Conservation (phyloP, 2,329 filamentous ascomycete genomes). For the Alternaria atra region DNA sequence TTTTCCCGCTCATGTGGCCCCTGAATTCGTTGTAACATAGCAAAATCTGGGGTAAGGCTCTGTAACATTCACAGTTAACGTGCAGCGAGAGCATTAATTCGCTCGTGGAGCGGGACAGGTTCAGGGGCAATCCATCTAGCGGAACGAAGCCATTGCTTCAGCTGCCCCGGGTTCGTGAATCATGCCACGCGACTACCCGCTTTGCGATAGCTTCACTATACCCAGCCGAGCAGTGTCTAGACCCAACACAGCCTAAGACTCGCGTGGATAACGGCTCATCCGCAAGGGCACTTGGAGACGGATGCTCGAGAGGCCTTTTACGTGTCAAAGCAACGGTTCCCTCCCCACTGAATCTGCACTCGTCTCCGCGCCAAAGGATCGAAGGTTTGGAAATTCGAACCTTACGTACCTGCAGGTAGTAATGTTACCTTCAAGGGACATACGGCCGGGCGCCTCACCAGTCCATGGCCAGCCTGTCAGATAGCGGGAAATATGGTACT, state of each 20-base stretch:
- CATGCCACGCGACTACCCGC: slow-evolving; percentile 13
- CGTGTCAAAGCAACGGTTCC: slow-evolving; percentile 10
- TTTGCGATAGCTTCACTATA: slow-evolving; percentile 1
- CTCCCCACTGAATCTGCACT: slow-evolving; percentile 10
- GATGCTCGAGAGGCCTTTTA: neutral
- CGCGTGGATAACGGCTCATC: slow-evolving; percentile 15
- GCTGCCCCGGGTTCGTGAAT: slow-evolving; percentile 14
- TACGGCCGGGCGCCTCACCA: slow-evolving; percentile 1
- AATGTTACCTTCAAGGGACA: slow-evolving; percentile 1
- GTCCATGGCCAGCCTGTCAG: neutral
- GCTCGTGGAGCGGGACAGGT: neutral
- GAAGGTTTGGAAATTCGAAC: slow-evolving; percentile 16
- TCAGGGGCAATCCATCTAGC: slow-evolving; percentile 12
- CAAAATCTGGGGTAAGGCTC: neutral
- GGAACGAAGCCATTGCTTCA: slow-evolving; percentile 17
- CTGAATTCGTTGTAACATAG: neutral
- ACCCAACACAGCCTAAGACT: neutral
- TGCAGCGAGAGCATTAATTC: slow-evolving; percentile 2
- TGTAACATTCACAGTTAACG: neutral
- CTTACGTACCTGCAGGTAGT: slow-evolving; percentile 1
- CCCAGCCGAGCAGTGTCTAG: neutral
- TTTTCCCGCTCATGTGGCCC: neutral
- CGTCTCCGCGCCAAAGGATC: slow-evolving; percentile 18
- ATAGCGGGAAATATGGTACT: neutral
- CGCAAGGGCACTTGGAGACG: neutral